Base-by-base conservation (phyloP, 495 filamentous ascomycete species). In the Thermochaetoides thermophila region DNA sequence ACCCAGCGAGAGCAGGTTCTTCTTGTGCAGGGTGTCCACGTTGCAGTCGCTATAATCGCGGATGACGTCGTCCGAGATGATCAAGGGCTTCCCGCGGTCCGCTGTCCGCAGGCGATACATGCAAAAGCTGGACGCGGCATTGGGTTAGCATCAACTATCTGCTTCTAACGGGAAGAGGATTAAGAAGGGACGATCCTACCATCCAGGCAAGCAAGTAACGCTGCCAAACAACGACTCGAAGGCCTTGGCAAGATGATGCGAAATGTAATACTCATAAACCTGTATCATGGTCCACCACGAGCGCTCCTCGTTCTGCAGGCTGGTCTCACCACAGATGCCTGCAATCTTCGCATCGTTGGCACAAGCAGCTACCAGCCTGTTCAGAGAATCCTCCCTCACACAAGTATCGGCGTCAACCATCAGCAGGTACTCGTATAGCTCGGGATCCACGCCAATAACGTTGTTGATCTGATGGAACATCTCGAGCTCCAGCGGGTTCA, bases 211-310 rank as follows among this genome's bases (percentile, higher is more conserved):
- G 77, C 89, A 97, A 29, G 86, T 94, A 42, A 95, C 86, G 52
- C 80, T 87, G 50, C 82, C 86, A 43, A 95, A 95, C 26, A 95
- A 69, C 27, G 84, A 92, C 56, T 95, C 86, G 44, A 95, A 95
- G 35, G 86, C 81, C 64, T 95, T 95, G 22, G 85, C 60, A 40
- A 95, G 59, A 56, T 95, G 78, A 66, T 95, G 86, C 14, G 85
- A 92, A 51, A 95, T 95, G 55, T 80, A 95, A 63, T 95, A 95
- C 56, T 95, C 86, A 58, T 95, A 95, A 37, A 95, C 89, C 56
- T 97, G 89, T 50, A 97, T 97, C 89, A 97, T 97, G 7, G 91
- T 97, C 83, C 84, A 91, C 84, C 86, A 96, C 44, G 74, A 85
- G 14, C 76, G 63, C 44, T 94, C 79, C 57, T 94, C 86, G 44